Evolutionary conservation across 2,329 filamentous ascomycete genomes (phyloP).

Genomic region (Hortaea sp.): DNA sequence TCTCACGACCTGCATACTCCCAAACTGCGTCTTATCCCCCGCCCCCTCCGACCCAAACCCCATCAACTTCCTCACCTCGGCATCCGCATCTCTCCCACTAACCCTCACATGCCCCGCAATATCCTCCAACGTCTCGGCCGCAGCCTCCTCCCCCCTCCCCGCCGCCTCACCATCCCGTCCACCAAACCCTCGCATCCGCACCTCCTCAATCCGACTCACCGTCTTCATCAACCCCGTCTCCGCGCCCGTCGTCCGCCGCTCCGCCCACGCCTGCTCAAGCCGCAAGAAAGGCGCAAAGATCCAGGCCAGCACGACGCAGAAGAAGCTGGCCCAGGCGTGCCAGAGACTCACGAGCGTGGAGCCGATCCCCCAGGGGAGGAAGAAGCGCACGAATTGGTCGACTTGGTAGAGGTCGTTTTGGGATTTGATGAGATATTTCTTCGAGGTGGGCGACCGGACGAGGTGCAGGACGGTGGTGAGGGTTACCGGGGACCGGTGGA

Average conservation of each 20-base stretch:
- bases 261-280: conserved; percentile 32
- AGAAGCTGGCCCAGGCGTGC: conserved; percentile 54
- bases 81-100: background rate
- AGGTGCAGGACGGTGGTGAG: conserved; percentile 26
- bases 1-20: conserved; percentile 12
- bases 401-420: conserved; percentile 79
- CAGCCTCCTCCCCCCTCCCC: background rate
- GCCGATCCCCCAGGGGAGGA: conserved; percentile 47
- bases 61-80: background rate
- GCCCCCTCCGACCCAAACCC: background rate
- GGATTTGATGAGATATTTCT: conserved; percentile 58
- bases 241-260: background rate
- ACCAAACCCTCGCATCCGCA: background rate
- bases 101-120: background rate
- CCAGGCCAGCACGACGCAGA: conserved; percentile 45
- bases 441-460: conserved; percentile 10
- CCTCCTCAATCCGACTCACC: conserved; percentile 4
- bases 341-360: conserved; percentile 44
- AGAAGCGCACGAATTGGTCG: conserved; percentile 64
- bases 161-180: background rate
- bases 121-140: background rate
- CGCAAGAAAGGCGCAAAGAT: conserved; percentile 15
- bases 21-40: conserved; percentile 6
- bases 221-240: conserved; percentile 5
- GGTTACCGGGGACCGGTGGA: conserved; percentile 49